Evolutionary conservation across 176 grass and related monocot species (phyloP), one percentile per base, ranked within the genome.

Genomic region (Panicum miliaceum): DNA sequence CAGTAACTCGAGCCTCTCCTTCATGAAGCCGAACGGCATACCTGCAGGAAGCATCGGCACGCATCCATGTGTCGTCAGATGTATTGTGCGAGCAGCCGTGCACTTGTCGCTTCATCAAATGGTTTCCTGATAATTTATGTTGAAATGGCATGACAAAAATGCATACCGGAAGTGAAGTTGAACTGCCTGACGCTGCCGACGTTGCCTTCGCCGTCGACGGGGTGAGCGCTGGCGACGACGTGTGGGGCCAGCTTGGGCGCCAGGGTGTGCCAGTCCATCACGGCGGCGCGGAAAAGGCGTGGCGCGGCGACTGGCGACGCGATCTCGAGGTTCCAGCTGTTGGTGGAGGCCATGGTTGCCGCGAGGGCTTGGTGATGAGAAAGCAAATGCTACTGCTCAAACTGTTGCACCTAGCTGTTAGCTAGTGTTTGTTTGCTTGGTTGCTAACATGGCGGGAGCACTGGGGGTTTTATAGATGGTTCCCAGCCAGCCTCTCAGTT

Each of bases 171-270:
- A 19, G 51, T 53, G 51, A 53, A 53, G 51, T 97, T 90, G 87
- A 97, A 91, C 77, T 92, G 87, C 59, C 89, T 97, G n/a, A 97
- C 32, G 50, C 78, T 89, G 11, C 91, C 89, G 14, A 84, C 59
- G n/a, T 11, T 19, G 57, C 91, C 89, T 1, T 81, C 78, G 15
- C 91, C 94, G 42, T 88, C 69, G 2, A 92, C 12, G 5, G 75
- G 36, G 68, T 63, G 18, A 5, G 57, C 9, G 57, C n/a, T 26
- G n/a, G 57, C n/a, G 3, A 60, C 57, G 57, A 60, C 22, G n/a
- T 26, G 57, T n/a, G 57, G 26, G 57, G 57, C n/a, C 8, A 60
- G 7, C 57, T 60, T 60, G 57, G 57, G 57, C 0, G n/a, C 57
- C 9, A 60, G 57, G 9, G 57, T 60, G 57, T 60, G 57, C 57